Base-by-base conservation (phyloP, 2,329 filamentous ascomycete species). In the Dactylellina drechsleri region DNA sequence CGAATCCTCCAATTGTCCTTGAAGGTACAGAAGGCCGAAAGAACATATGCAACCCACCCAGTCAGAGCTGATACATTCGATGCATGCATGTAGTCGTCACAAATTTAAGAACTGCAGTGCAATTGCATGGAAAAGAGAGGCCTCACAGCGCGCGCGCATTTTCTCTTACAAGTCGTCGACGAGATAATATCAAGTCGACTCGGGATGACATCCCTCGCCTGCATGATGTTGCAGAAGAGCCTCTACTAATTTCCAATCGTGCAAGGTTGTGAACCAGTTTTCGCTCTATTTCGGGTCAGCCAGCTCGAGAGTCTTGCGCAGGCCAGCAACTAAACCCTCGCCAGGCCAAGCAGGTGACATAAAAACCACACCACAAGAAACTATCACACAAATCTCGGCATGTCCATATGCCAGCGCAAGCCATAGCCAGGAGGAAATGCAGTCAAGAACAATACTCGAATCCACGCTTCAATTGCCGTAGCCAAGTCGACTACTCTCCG, bases 211-310 rank as follows among this genome's bases (percentile, higher is more conserved):
- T 58, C 54, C 54, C 2, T 62, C 31, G 56, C 57, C 61, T 70
- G 66, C 66, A 70, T 26, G 57, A 20, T 45, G 47, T 50, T 70
- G 66, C 66, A 70, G 36, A 60, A 70, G 66, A 70, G 66, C 66
- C 66, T 70, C 66, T 41, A 61, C 61, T 70, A 70, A 70, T 70
- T 70, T 70, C 66, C 16, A 67, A 66, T 28, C 16, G 23, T 15
- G 31, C 65, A 68, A 41, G 66, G 58, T 57, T 57, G 23, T 56
- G 50, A 70, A 61, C 66, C 66, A 70, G 58, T 70, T 70, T 62
- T 70, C 50, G 57, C 50, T 47, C 15, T 12, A 47, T 18, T 62
- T 16, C 40, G 28, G 57, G 36, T 40, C 52, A n/a, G 28, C 31
- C 41, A 15, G 47, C 43, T 47, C 41, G 53, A 28, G 13, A 16